A percentile compares a stretch with the other conserved stretches of the same genome.
phyloP scores from a whole-genome alignment of 1,139 yeast genomes.

The Taphrina flavorubra region DNA sequence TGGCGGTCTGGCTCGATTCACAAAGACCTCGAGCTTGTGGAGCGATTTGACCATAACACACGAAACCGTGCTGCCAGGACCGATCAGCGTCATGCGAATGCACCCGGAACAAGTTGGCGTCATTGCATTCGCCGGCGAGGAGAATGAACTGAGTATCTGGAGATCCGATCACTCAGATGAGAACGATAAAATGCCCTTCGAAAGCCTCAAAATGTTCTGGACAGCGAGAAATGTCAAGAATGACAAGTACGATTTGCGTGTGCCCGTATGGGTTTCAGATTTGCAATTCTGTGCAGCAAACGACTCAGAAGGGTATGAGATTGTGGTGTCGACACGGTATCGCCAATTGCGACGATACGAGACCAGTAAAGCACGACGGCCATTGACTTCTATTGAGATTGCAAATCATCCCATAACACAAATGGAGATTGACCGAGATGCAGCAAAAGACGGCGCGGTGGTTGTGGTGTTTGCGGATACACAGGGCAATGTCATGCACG shows the following conservation, averaged over 20 bases:
- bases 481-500: slow-evolving; percentile 29
- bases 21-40: slow-evolving; percentile 52
- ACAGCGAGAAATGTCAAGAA: slow-evolving; percentile 54
- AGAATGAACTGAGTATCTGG: slow-evolving; percentile 55
- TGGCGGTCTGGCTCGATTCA: slow-evolving; percentile 56
- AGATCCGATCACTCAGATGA: slow-evolving; percentile 2
- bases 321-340: slow-evolving; percentile 20
- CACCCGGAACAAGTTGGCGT: slow-evolving; percentile 51
- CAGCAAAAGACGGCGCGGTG: not conserved
- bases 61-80: slow-evolving; percentile 50
- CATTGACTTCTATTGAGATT: slow-evolving; percentile 44
- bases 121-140: slow-evolving; percentile 58
- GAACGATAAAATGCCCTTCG: slow-evolving; percentile 20
- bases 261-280: slow-evolving; percentile 53
- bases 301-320: not conserved
- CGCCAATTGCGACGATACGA: slow-evolving; percentile 52
- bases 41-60: not conserved
- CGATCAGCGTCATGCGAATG: slow-evolving; percentile 54
- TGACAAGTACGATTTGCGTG: slow-evolving; percentile 52
- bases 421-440: slow-evolving; percentile 2
- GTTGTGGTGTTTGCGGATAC: slow-evolving; percentile 22
- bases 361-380: slow-evolving; percentile 48
- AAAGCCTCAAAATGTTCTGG: slow-evolving; percentile 47
- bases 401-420: slow-evolving; percentile 26
- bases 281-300: slow-evolving; percentile 48